Evolutionary conservation across 441 rosid species (phyloP).

Genomic region (Theobroma grandiflorum): DNA sequence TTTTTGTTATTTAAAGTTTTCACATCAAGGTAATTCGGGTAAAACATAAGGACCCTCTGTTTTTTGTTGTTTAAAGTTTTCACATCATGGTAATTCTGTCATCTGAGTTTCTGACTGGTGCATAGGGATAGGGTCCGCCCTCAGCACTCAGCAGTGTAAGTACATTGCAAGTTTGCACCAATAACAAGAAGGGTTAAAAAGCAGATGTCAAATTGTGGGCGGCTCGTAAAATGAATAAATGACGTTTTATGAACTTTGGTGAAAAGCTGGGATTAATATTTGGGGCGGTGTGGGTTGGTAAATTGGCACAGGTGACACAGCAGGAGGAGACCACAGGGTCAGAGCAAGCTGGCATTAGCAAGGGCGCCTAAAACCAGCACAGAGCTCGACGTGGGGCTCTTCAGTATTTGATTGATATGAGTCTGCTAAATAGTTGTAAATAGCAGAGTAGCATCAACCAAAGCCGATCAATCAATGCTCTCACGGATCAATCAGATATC

Average conservation of each 20-base stretch:
- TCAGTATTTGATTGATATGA: neutral
- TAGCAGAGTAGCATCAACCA: neutral
- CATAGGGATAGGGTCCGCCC: neutral
- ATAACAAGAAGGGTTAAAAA: slow-evolving; percentile 11
- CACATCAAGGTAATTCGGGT: neutral
- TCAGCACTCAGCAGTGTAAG: neutral
- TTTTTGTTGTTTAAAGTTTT: neutral
- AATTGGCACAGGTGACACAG: neutral
- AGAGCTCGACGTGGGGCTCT: neutral
- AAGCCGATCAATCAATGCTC: neutral
- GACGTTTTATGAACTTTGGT: neutral
- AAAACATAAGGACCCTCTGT: neutral
- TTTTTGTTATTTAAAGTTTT: neutral
- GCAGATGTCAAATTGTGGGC: neutral
- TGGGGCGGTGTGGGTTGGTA: neutral
- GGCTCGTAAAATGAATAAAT: neutral
- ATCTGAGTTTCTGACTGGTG: neutral
- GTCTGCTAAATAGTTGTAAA: slow-evolving; percentile 1
- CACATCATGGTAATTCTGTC: neutral
- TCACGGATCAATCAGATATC: neutral
- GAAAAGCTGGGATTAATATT: neutral
- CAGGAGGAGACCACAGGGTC: neutral
- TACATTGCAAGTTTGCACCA: slow-evolving; percentile 7
- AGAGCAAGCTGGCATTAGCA: slow-evolving; percentile 9
- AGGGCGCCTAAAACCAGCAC: neutral